Percentiles rank a stretch among this genome's conserved stretches.
Evolutionary conservation across 257 asterid species (phyloP).

Genomic region (Cinchona pubescens): DNA sequence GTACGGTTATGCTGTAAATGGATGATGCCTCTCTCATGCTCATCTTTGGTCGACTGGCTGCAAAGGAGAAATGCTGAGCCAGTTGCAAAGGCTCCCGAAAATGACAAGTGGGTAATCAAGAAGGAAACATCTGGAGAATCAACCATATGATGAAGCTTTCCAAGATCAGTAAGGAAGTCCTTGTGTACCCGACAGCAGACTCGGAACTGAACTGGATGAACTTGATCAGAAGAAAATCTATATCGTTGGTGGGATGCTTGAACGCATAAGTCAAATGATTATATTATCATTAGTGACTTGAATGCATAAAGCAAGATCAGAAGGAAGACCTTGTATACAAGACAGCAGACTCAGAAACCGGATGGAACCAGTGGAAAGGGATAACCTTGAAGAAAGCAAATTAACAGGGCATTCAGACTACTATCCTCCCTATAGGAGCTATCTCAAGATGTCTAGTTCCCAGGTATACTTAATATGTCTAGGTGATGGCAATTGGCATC

Average conservation of each 20-base stretch:
- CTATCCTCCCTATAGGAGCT: no score
- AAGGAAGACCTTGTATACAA: no score
- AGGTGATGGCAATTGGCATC: neutral
- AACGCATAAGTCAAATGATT: no score
- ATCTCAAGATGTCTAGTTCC: slow-evolving; percentile 91
- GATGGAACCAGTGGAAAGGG: slow-evolving; percentile 98
- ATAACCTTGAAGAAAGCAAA: slow-evolving; percentile 81
- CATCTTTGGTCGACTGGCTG: slow-evolving; percentile 96
- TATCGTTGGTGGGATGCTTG: slow-evolving; percentile 90
- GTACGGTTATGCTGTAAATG: slow-evolving; percentile 88
- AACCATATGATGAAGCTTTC: slow-evolving; percentile 67
- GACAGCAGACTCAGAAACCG: no score
- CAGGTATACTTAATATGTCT: slow-evolving; percentile 46
- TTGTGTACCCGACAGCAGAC: slow-evolving; percentile 94
- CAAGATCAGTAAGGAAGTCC: slow-evolving; percentile 60
- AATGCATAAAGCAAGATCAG: no score
- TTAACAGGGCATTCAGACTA: slow-evolving; percentile 88
- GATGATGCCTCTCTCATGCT: slow-evolving; percentile 67
- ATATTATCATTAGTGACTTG: no score
- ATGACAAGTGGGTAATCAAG: slow-evolving; percentile 84
- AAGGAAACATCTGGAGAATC: slow-evolving; percentile 68
- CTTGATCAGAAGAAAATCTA: slow-evolving; percentile 76
- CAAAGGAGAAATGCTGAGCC: slow-evolving; percentile 73
- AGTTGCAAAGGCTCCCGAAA: slow-evolving; percentile 69
- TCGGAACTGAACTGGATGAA: slow-evolving; percentile 69